Evolutionary conservation across 1,139 yeast genomes (phyloP).

Genomic region (Suhomyces anneliseae): DNA sequence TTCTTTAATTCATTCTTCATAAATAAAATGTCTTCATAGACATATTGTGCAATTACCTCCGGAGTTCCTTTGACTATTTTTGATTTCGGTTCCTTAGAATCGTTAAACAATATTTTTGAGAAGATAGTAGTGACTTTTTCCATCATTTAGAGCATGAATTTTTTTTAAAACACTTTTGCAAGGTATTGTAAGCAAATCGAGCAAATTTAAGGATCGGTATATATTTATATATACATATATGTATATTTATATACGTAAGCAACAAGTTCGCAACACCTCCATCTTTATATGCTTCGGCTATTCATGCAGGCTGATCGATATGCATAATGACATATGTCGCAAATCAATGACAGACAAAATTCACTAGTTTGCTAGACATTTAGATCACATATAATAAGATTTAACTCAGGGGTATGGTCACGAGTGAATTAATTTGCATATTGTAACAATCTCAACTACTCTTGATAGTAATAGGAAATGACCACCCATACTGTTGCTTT

Average conservation of each 20-base stretch:
- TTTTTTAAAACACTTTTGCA: no score
- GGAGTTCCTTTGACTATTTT: constrained; percentile 19
- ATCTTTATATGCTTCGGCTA: not conserved
- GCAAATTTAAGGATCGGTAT: not conserved
- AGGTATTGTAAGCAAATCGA: not conserved
- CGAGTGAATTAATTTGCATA: no score
- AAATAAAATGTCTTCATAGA: constrained; percentile 20
- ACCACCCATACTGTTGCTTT: no score
- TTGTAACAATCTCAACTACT: no score
- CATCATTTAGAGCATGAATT: not conserved
- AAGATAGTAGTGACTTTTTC: not conserved
- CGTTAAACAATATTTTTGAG: not conserved
- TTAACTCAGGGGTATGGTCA: no score
- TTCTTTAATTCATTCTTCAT: constrained; percentile 21
- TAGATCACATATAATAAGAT: not conserved
- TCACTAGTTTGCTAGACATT: not conserved
- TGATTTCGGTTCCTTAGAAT: not conserved
- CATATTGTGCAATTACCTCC: constrained; percentile 20
- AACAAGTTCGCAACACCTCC: not conserved
- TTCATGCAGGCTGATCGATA: not conserved
- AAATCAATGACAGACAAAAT: no score
- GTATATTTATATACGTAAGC: not conserved
- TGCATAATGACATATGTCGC: constrained; percentile 2
- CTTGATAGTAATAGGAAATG: no score
- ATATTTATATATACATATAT: no score